These are phyloP conservation scores for Pseudogymnoascus sp. DNA, from an alignment of 2,329 filamentous ascomycete species.

Conservation along the genomic window DNA sequence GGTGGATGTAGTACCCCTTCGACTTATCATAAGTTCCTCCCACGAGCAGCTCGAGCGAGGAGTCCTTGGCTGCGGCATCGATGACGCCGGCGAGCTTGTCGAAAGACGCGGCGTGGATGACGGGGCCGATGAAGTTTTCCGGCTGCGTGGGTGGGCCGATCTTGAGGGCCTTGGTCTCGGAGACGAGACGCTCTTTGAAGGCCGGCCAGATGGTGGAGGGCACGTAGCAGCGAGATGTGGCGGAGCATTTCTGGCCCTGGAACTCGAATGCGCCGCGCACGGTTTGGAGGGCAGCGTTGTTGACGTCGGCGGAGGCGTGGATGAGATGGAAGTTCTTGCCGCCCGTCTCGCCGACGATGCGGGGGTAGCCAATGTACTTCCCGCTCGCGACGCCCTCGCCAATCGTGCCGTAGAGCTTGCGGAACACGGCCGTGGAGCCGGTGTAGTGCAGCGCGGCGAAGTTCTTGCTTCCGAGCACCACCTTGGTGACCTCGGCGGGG, in stretches of 20 bases:
- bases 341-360: slow-evolving; percentile 83
- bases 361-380: slow-evolving; percentile 76
- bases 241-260: slow-evolving; percentile 87
- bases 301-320: slow-evolving; percentile 67
- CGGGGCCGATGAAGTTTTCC: slow-evolving; percentile 76
- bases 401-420: slow-evolving; percentile 79
- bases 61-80: slow-evolving; percentile 69
- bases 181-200: slow-evolving; percentile 58
- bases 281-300: slow-evolving; percentile 73
- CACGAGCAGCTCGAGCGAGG: slow-evolving; percentile 61
- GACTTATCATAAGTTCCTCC: slow-evolving; percentile 72
- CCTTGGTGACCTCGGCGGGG: slow-evolving; percentile 73
- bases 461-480: slow-evolving; percentile 66
- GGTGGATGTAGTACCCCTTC: slow-evolving; percentile 76
- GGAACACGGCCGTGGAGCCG: slow-evolving; percentile 86
- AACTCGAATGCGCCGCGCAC: slow-evolving; percentile 84
- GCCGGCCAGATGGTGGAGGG: slow-evolving; percentile 66
- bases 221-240: slow-evolving; percentile 73
- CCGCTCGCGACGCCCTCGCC: slow-evolving; percentile 72
- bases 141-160: slow-evolving; percentile 61
- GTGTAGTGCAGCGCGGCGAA: slow-evolving; percentile 95
- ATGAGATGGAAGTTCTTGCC: slow-evolving; percentile 91
- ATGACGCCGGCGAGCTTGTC: slow-evolving; percentile 72
- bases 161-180: slow-evolving; percentile 63
- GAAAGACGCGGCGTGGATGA: slow-evolving; percentile 77